Conservation (phyloP, 2,329 filamentous ascomycete genomes). For the Endoconidiophora polonica region DNA sequence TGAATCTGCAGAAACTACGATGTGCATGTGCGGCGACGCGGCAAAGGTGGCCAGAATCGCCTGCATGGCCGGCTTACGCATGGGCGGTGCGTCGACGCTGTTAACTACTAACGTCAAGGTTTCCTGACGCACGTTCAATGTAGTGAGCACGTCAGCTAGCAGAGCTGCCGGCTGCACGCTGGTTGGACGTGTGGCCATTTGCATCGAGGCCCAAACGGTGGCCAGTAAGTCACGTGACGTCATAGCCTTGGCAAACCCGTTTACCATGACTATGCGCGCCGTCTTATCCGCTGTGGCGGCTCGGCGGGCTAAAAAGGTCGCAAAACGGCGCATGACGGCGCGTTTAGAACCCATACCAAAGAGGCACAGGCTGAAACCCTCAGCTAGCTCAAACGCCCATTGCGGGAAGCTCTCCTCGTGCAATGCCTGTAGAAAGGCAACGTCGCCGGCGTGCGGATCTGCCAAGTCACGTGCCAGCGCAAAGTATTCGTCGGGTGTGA, state of each 20-base stretch:
- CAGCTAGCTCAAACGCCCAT: constrained; percentile 77
- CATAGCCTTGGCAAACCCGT: constrained; percentile 59
- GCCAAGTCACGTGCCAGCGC: constrained; percentile 34
- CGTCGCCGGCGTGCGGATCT: constrained; percentile 46
- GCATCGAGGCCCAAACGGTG: constrained; percentile 49
- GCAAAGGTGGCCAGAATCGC: constrained; percentile 61
- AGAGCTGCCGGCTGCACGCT: constrained; percentile 52
- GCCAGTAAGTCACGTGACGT: constrained; percentile 53
- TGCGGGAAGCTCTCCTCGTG: constrained; percentile 75
- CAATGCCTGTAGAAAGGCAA: constrained; percentile 53
- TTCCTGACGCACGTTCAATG: constrained; percentile 33
- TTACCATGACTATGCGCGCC: constrained; percentile 60
- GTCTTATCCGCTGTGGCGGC: constrained; percentile 19
- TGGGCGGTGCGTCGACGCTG: constrained; percentile 64
- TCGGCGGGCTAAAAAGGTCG: constrained; percentile 44
- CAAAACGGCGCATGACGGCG: constrained; percentile 56
- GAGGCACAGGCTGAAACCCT: constrained; percentile 76
- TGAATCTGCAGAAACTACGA: constrained; percentile 73
- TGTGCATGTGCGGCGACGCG: constrained; percentile 50
- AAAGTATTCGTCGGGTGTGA: constrained; percentile 90
- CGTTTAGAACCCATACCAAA: constrained; percentile 91
- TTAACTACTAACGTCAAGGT: constrained; percentile 59
- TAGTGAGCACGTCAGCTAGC: constrained; percentile 45
- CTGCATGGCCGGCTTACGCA: constrained; percentile 57
- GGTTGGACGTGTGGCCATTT: constrained; percentile 29